These are phyloP conservation scores for Cordyceps cicadae DNA, from an alignment of 2,329 filamentous ascomycete species.

Conservation along the genomic window DNA sequence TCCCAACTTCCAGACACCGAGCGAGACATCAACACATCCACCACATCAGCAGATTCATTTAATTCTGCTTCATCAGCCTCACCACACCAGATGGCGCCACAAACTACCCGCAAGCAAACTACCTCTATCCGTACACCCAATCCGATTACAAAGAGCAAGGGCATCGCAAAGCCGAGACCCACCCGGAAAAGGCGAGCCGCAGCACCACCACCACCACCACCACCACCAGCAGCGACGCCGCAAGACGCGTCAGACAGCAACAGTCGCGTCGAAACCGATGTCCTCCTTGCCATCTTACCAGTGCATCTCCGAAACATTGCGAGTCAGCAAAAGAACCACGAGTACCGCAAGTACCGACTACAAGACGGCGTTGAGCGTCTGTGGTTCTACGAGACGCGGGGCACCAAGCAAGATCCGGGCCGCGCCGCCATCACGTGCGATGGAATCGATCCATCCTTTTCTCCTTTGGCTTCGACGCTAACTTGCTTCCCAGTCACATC, in stretches of 20 bases:
- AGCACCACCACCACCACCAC: no score
- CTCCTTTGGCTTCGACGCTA: background rate
- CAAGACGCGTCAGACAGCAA: background rate
- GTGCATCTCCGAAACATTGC: conserved; percentile 18
- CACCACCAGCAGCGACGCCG: background rate
- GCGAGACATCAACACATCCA: no score
- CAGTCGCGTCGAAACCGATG: conserved; percentile 13
- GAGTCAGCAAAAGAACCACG: conserved; percentile 19
- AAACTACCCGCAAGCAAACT: background rate
- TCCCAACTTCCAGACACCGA: no score
- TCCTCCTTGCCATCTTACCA: conserved; percentile 18
- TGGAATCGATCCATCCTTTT: background rate
- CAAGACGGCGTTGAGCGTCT: conserved; percentile 17
- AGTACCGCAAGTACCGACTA: conserved; percentile 21
- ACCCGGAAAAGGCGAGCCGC: background rate
- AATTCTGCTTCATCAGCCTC: no score
- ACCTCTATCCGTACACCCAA: background rate
- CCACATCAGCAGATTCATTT: background rate
- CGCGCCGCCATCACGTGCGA: conserved; percentile 1
- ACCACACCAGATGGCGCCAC: background rate
- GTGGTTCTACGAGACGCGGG: conserved; percentile 21
- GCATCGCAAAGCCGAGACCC: background rate
- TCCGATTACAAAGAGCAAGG: no score
- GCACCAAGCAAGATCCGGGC: background rate
- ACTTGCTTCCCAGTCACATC: background rate